Evolutionary conservation across 768 basidiomycete species (phyloP).

Genomic region (Gyrodon lividus): DNA sequence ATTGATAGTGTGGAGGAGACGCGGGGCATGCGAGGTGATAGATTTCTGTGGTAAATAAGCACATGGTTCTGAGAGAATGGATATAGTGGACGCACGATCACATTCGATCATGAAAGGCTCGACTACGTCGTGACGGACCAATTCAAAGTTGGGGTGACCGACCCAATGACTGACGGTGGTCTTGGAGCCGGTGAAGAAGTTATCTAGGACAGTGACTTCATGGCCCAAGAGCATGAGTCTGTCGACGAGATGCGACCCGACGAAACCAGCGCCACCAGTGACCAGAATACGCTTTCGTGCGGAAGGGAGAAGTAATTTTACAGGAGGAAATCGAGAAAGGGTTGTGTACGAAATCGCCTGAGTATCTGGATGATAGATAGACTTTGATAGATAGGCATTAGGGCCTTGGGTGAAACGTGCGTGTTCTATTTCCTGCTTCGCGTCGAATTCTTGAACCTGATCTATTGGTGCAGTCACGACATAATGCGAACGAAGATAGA

Average conservation of each 20-base stretch:
- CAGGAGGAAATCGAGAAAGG: constrained; percentile 88
- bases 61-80: neutral
- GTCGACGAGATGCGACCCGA: constrained; percentile 97
- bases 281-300: constrained; percentile 87
- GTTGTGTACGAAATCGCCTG: constrained; percentile 91
- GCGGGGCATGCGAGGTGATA: constrained; percentile 99
- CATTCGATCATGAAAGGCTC: constrained; percentile 99
- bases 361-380: constrained; percentile 78
- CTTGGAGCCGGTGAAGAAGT: constrained; percentile 98
- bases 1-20: constrained; percentile 96
- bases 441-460: constrained; percentile 38
- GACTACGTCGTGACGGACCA: constrained; percentile 96
- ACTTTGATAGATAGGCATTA: constrained; percentile 71
- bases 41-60: constrained; percentile 59
- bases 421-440: constrained; percentile 43
- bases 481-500: constrained; percentile 86
- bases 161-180: constrained; percentile 96
- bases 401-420: constrained; percentile 52
- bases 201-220: constrained; percentile 95
- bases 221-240: constrained; percentile 97
- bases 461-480: constrained; percentile 43
- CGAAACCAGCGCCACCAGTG: constrained; percentile 98
- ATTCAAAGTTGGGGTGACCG: constrained; percentile 98
- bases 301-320: constrained; percentile 77
- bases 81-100: constrained; percentile 63